Conservation (phyloP, 2,329 filamentous ascomycete species). For the Blastomyces parvus region DNA sequence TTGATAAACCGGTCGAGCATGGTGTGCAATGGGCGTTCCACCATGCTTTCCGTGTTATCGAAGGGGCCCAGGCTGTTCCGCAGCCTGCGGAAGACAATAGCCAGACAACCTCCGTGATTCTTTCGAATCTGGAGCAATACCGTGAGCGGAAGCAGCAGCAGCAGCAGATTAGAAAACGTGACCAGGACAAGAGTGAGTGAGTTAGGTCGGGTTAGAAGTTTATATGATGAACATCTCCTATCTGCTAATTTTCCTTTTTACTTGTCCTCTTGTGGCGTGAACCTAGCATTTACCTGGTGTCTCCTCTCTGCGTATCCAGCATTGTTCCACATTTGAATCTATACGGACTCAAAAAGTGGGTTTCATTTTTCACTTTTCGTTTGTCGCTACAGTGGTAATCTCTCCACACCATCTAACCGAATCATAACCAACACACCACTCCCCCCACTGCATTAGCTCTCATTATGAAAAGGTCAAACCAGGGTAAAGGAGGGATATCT, state of each 20-base stretch:
- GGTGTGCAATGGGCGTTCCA: constrained; percentile 88
- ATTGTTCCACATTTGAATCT: background rate
- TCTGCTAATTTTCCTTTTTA: background rate
- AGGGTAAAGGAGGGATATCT: background rate
- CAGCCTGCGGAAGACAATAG: constrained; percentile 12
- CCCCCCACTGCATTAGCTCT: background rate
- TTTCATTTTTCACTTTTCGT: background rate
- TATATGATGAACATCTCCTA: background rate
- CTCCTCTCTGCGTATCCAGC: background rate
- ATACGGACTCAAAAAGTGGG: background rate
- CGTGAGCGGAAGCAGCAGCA: constrained; percentile 21
- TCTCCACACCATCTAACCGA: background rate
- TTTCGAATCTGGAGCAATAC: constrained; percentile 19
- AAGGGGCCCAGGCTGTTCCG: constrained; percentile 51
- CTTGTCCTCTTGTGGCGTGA: background rate
- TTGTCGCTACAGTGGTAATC: background rate
- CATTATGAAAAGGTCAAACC: background rate
- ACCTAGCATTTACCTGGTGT: background rate
- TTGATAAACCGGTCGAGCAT: constrained; percentile 86
- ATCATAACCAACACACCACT: background rate
- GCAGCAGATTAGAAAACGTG: constrained; percentile 19
- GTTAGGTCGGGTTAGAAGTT: background rate
- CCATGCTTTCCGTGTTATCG: constrained; percentile 64
- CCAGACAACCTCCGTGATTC: constrained; percentile 14
- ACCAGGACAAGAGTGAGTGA: constrained; percentile 15